A percentile compares a stretch with the other conserved stretches of the same genome.
These are phyloP conservation scores for Aspergillus nanangensis DNA, from an alignment of 495 filamentous ascomycete genomes.

Conservation along the genomic window DNA sequence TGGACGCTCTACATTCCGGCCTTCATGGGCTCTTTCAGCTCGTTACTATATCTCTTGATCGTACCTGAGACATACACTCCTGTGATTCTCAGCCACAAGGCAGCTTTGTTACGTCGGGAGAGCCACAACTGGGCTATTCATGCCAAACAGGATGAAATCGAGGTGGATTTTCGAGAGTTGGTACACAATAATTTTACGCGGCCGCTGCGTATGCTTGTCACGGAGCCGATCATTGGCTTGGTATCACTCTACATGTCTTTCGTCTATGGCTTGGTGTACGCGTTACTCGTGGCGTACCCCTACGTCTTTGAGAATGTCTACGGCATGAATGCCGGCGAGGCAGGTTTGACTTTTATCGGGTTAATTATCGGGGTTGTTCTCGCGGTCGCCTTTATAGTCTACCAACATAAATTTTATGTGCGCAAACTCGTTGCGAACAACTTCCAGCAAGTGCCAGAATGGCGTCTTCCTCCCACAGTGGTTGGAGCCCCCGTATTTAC, in stretches of 20 bases:
- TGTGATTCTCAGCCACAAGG: conserved; percentile 18
- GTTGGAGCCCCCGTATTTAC: conserved; percentile 49
- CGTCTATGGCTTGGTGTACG: conserved; percentile 32
- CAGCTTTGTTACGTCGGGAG: conserved; percentile 17
- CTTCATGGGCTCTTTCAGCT: conserved; percentile 15
- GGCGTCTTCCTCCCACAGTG: conserved; percentile 30
- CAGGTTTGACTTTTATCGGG: conserved; percentile 17
- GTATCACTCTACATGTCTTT: conserved; percentile 29
- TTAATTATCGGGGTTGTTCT: conserved; percentile 17
- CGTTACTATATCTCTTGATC: conserved; percentile 10
- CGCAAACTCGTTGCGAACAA: conserved; percentile 65
- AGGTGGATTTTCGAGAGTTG: conserved; percentile 26
- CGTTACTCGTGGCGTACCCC: conserved; percentile 20
- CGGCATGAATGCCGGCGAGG: conserved; percentile 12
- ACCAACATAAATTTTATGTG: conserved; percentile 52
- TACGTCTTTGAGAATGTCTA: conserved; percentile 19
- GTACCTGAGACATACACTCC: conserved; percentile 26
- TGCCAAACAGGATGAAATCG: conserved; percentile 33
- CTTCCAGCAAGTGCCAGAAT: conserved; percentile 52
- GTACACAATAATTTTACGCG: conserved; percentile 25
- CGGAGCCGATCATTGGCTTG: conserved; percentile 29
- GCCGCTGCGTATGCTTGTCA: conserved; percentile 27
- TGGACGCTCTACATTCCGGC: conserved; percentile 30
- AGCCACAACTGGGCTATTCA: conserved; percentile 33
- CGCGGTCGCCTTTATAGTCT: conserved; percentile 40